A percentile compares a stretch with the other conserved stretches of the same genome.
phyloP scores from a whole-genome alignment of 2,329 filamentous ascomycete genomes.

The Exophiala sp. region DNA sequence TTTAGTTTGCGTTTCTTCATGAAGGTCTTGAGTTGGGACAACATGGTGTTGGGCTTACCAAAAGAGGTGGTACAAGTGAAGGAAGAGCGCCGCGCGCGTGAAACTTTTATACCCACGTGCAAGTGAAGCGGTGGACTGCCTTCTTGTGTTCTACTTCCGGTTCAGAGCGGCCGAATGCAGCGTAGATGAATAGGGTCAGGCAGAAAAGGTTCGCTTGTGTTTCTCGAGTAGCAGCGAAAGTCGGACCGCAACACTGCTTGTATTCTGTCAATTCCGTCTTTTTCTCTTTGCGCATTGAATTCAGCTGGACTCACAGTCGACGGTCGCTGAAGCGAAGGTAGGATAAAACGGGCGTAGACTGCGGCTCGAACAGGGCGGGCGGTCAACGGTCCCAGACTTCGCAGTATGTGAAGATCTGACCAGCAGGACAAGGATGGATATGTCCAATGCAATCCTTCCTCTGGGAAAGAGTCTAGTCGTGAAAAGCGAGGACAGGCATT shows the following conservation, averaged over 20 bases:
- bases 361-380: conserved; percentile 3
- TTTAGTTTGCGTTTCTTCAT: conserved; percentile 12
- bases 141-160: conserved; percentile 2
- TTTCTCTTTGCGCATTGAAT: conserved; percentile 1
- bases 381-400: conserved; percentile 19
- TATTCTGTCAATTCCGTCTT: conserved; percentile 8
- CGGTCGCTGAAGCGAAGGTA: conserved; percentile 11
- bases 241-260: conserved; percentile 4
- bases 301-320: conserved; percentile 10
- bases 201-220: neutral
- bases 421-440: conserved; percentile 20
- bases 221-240: neutral
- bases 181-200: neutral
- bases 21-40: conserved; percentile 1
- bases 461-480: conserved; percentile 13
- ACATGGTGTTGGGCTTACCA: conserved; percentile 16
- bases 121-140: neutral
- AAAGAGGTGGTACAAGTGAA: conserved; percentile 2
- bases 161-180: conserved; percentile 1
- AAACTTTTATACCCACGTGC: neutral
- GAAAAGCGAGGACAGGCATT: conserved; percentile 20
- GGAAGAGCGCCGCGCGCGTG: conserved; percentile 6
- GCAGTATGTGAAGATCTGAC: conserved; percentile 17
- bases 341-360: conserved; percentile 5
- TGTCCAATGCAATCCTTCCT: conserved; percentile 13